Conservation (phyloP, 2,329 filamentous ascomycete species). For the Diaporthe citrichinensis region DNA sequence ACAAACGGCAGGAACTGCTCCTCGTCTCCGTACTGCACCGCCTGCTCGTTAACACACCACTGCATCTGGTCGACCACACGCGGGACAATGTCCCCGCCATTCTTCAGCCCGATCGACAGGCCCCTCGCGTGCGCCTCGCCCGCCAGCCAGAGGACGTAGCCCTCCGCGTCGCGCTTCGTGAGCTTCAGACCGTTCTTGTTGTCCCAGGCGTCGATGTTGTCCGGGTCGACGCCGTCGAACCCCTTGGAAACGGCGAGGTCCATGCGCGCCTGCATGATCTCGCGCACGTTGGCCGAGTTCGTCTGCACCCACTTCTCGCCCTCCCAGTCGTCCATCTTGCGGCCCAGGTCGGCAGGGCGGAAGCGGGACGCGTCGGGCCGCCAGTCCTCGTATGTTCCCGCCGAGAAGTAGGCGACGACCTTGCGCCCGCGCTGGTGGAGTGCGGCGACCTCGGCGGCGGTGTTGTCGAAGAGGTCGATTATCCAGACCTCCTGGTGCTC, state of each 20-base stretch:
- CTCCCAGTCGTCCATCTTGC: conserved; percentile 66
- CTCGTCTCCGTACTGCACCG: conserved; percentile 67
- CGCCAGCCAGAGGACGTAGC: conserved; percentile 67
- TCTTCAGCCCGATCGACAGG: conserved; percentile 70
- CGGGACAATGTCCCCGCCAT: conserved; percentile 64
- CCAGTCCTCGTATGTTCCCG: conserved; percentile 70
- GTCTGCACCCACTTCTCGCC: conserved; percentile 71
- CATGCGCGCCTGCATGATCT: conserved; percentile 67
- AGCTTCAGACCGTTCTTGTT: conserved; percentile 68
- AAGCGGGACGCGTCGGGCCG: conserved; percentile 65
- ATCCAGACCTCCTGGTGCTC: conserved; percentile 39
- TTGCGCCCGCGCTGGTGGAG: conserved; percentile 64
- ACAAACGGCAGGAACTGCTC: conserved; percentile 63
- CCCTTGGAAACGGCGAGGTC: conserved; percentile 65
- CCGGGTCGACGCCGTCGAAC: conserved; percentile 71
- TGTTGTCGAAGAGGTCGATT: conserved; percentile 41
- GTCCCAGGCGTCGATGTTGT: conserved; percentile 70
- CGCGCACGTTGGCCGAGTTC: conserved; percentile 62
- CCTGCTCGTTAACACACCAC: conserved; percentile 72
- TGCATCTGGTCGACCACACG: conserved; percentile 57
- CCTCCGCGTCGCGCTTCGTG: conserved; percentile 60
- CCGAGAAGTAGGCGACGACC: conserved; percentile 75
- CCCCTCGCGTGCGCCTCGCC: conserved; percentile 58
- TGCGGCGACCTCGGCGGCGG: conserved; percentile 52
- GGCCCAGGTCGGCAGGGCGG: conserved; percentile 61